Percentiles rank a stretch among this genome's conserved stretches.
phyloP scores from a whole-genome alignment of 179 eudicot genomes.

The Beta corolliflora region DNA sequence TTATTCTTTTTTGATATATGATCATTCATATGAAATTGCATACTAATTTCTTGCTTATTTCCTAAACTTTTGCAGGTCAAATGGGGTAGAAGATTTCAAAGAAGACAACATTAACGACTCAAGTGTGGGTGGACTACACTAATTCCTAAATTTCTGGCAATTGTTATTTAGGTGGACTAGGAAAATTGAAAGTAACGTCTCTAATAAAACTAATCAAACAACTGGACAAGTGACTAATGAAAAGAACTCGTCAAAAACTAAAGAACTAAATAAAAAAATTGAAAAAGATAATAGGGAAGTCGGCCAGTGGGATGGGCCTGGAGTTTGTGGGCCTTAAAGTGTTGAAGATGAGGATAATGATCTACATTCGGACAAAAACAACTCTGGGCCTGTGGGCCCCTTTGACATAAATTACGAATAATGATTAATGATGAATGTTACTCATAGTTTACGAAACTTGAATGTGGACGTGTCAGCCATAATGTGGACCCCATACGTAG shows the following conservation, averaged over 20 bases:
- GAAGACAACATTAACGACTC: not conserved
- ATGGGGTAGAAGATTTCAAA: conserved; percentile 9
- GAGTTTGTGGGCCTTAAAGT: conserved; percentile 25
- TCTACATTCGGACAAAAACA: not conserved
- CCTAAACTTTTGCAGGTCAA: conserved; percentile 17
- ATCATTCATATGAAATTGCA: not conserved
- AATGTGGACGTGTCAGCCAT: conserved; percentile 20
- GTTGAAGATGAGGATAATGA: conserved; percentile 31
- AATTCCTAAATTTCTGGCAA: not conserved
- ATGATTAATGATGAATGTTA: no score
- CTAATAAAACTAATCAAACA: not conserved
- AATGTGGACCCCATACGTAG: not conserved
- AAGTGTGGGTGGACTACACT: conserved; percentile 8
- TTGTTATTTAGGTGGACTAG: not conserved
- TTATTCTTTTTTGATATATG: not conserved
- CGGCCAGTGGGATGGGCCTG: conserved; percentile 24
- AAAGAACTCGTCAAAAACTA: not conserved
- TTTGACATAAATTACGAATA: not conserved
- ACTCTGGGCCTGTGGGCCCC: not conserved
- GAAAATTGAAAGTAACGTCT: not conserved
- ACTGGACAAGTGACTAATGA: not conserved
- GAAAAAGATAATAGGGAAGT: not conserved
- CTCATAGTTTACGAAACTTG: no score
- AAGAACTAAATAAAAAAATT: not conserved
- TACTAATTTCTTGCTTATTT: conserved; percentile 11